A percentile compares a stretch with the other conserved stretches of the same genome.
phyloP scores from a whole-genome alignment of 208 protist species.

The Vickermania ingenoplastis region DNA sequence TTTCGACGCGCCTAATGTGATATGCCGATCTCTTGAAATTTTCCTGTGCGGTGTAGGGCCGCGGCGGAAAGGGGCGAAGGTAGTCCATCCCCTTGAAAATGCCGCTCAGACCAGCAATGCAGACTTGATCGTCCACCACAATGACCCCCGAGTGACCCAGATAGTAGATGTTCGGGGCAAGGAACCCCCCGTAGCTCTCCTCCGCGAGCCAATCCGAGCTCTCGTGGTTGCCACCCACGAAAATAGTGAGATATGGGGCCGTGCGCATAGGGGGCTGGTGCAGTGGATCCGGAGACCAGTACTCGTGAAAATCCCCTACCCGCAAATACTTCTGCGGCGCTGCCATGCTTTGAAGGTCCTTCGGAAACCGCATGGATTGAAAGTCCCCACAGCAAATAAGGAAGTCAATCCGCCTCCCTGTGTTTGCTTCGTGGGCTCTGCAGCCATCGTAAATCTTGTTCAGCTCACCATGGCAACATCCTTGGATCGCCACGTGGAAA shows the following conservation, averaged over 20 bases:
- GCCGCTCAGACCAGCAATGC: constrained; percentile 71
- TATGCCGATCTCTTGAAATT: constrained; percentile 68
- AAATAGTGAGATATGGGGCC: constrained; percentile 97
- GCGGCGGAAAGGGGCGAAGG: constrained; percentile 48
- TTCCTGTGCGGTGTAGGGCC: constrained; percentile 42
- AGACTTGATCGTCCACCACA: constrained; percentile 61
- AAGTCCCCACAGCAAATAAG: constrained; percentile 98
- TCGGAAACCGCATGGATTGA: constrained; percentile 89
- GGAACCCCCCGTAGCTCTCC: constrained; percentile 93
- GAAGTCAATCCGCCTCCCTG: constrained; percentile 91
- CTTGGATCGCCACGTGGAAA: constrained; percentile 92
- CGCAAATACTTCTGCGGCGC: constrained; percentile 92
- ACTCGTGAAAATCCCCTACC: constrained; percentile 94
- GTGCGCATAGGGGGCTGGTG: not conserved
- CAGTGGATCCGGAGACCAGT: constrained; percentile 68
- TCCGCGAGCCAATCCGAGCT: constrained; percentile 92
- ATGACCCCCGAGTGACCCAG: constrained; percentile 93
- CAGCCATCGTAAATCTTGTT: constrained; percentile 93
- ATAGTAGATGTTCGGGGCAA: constrained; percentile 98
- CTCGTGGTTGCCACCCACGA: constrained; percentile 99
- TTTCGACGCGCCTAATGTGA: constrained; percentile 78
- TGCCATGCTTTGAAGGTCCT: constrained; percentile 91
- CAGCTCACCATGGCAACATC: constrained; percentile 97
- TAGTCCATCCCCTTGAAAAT: constrained; percentile 87
- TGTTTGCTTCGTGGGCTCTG: constrained; percentile 52